phyloP scores from a whole-genome alignment of 208 protist species.

The Leishmania martiniquensis region DNA sequence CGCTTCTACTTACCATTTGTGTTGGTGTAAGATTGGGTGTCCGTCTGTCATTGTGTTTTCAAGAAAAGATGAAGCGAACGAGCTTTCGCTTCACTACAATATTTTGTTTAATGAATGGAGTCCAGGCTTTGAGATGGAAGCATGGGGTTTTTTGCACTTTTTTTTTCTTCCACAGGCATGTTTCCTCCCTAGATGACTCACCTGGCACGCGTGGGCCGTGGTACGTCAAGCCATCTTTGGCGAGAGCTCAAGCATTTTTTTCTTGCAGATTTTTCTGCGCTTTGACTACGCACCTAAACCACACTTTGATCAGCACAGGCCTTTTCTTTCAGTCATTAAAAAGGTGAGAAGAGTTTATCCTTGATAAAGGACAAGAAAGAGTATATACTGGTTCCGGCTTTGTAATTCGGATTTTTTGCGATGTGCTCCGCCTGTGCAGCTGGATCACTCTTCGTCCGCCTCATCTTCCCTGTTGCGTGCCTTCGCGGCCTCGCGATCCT shows the following conservation, averaged over 20 bases:
- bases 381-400: background rate
- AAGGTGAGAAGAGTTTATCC: background rate
- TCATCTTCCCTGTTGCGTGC: slow-evolving; percentile 23
- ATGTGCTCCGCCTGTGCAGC: background rate
- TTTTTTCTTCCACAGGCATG: background rate
- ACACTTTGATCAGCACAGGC: background rate
- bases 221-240: background rate
- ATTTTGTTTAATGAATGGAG: slow-evolving; percentile 2
- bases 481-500: slow-evolving; percentile 48
- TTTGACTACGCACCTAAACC: background rate
- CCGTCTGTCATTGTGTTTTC: slow-evolving; percentile 4
- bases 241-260: background rate
- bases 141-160: background rate
- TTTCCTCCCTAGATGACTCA: background rate
- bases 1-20: background rate
- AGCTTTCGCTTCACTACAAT: background rate
- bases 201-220: background rate
- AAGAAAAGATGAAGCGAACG: background rate
- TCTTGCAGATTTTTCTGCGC: slow-evolving; percentile 8
- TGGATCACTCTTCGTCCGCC: slow-evolving; percentile 10
- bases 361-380: slow-evolving; percentile 1
- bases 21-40: background rate
- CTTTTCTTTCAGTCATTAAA: slow-evolving; percentile 15
- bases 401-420: background rate
- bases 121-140: background rate